Evolutionary conservation across 2,329 filamentous ascomycete species (phyloP).

Genomic region (Venturiaceae sp.): DNA sequence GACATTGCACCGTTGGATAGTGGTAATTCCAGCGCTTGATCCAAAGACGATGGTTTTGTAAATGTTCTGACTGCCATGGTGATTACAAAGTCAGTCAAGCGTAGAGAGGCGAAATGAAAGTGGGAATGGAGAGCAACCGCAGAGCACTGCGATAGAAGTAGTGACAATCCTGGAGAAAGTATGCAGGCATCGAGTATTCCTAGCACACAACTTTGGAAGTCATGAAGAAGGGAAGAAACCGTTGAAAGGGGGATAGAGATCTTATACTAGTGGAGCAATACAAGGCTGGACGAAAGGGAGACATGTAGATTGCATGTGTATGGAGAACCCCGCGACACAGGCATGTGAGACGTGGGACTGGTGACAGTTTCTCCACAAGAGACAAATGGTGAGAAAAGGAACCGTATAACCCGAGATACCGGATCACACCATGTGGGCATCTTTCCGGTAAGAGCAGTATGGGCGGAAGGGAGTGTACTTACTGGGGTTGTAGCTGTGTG

Average conservation of each 20-base stretch:
- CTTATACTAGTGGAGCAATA: background rate
- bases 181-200: slow-evolving; percentile 60
- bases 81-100: slow-evolving; percentile 46
- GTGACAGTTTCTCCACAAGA: background rate
- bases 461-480: background rate
- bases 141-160: slow-evolving; percentile 89
- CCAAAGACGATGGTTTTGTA: slow-evolving; percentile 61
- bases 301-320: background rate
- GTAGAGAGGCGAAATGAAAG: slow-evolving; percentile 67
- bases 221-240: background rate
- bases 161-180: slow-evolving; percentile 78
- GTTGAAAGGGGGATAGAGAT: background rate
- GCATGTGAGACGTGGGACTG: slow-evolving; percentile 1
- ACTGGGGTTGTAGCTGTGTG: background rate
- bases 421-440: background rate
- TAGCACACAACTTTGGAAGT: slow-evolving; percentile 7
- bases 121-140: slow-evolving; percentile 75
- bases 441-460: background rate
- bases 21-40: slow-evolving; percentile 51
- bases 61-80: slow-evolving; percentile 61
- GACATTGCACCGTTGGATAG: slow-evolving; percentile 25
- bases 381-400: background rate
- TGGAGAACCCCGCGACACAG: background rate
- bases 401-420: background rate
- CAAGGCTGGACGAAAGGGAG: slow-evolving; percentile 6